Base-by-base conservation (phyloP, 2,329 filamentous ascomycete genomes). In the Sporothrix brunneoviolacea region DNA sequence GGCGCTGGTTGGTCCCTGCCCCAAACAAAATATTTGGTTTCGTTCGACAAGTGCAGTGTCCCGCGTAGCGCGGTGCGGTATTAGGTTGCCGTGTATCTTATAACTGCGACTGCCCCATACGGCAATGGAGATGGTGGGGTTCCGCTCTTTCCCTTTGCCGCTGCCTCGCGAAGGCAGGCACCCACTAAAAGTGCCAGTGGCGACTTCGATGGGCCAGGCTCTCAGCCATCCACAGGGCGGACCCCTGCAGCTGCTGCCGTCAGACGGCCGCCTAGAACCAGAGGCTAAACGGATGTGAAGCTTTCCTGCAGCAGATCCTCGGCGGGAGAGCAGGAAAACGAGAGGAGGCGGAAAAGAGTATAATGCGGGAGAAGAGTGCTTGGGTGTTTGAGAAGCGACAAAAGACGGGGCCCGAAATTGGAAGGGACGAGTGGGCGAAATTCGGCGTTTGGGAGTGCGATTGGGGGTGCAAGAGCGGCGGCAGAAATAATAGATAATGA, bases 181-280 rank as follows among this genome's bases (percentile, higher is more conserved):
- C 28, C 49, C 42, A 42, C 43, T 27, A 32, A 51, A 46, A 46
- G 28, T 39, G 27, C 16, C 27, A 36, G 36, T 36, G 37, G 42
- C 42, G 42, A 15, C n/a, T 40, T 19, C 15, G 33, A n/a, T n/a
- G 32, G 43, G 21, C 27, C 22, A 46, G 43, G 22, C 24, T 46
- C 18, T n/a, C 43, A 46, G 33, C 32, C 33, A 46, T 19, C 27
- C 32, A 37, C 24, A 15, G 18, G n/a, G 21, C 24, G 33, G 22
- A 46, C 33, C 43, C 43, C 43, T 46, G 43, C 33, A 37, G 43
- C 10, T 46, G 33, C 41, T 46, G n/a, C 41, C 41, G 28, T 39
- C 27, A 8, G 45, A 51, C 48, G 48, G 48, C 36, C 36, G 48
- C 42, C 41, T 51, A 45, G 48, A 50, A 45, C 30, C 41, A 33